Evolutionary conservation across 2,329 filamentous ascomycete species (phyloP).

Genomic region (Xylariaceae sp.): DNA sequence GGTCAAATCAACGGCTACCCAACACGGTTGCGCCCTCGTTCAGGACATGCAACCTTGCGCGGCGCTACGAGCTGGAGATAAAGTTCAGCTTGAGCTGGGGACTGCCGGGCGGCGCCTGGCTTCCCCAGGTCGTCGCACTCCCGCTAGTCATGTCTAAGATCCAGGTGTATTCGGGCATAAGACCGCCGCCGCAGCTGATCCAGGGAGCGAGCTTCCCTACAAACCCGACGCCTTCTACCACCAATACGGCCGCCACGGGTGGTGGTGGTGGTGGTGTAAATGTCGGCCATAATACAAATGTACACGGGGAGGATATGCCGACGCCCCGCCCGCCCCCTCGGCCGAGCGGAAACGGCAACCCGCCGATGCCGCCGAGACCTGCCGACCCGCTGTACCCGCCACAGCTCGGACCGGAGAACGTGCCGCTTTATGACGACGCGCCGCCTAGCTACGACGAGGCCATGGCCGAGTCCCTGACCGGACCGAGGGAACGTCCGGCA

Average conservation of each 20-base stretch:
- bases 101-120: constrained; percentile 16
- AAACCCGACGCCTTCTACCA: constrained; percentile 19
- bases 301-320: constrained; percentile 2
- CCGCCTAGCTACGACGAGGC: constrained; percentile 94
- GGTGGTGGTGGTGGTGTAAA: constrained; percentile 23
- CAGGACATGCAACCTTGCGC: constrained; percentile 77
- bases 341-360: constrained; percentile 21
- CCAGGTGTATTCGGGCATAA: constrained; percentile 81
- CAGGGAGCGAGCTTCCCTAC: constrained; percentile 33
- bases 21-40: constrained; percentile 86
- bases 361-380: constrained; percentile 19
- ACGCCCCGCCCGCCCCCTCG: constrained; percentile 37
- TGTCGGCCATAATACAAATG: constrained; percentile 1
- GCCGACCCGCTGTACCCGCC: constrained; percentile 54
- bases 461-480: constrained; percentile 67
- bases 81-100: constrained; percentile 74
- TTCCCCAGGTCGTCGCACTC: constrained; percentile 68
- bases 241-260: constrained; percentile 5
- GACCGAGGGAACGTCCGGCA: constrained; percentile 59
- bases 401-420: constrained; percentile 44
- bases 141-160: constrained; percentile 70
- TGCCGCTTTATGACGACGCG: constrained; percentile 60
- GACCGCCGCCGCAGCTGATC: constrained; percentile 70
- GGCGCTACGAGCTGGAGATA: constrained; percentile 79
- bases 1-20: constrained; percentile 67